phyloP scores from a whole-genome alignment of 2,329 filamentous ascomycete genomes.

The Pseudogymnoascus sp. region DNA sequence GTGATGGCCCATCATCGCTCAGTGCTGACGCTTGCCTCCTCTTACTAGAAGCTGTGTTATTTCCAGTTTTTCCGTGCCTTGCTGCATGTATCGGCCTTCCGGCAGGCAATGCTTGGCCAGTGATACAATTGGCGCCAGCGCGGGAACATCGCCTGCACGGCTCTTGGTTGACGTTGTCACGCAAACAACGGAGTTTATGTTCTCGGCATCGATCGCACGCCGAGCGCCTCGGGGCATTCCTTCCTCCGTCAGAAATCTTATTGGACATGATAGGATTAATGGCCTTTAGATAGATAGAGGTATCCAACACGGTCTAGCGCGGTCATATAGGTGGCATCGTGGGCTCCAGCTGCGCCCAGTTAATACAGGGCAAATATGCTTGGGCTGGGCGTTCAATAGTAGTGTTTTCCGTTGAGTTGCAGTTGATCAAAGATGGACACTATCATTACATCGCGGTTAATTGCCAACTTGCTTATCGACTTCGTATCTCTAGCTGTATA shows the following conservation, averaged over 20 bases:
- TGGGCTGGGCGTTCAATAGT: not conserved
- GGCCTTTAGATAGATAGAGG: not conserved
- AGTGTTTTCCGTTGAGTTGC: not conserved
- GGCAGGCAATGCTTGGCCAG: not conserved
- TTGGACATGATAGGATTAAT: not conserved
- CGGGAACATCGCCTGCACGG: not conserved
- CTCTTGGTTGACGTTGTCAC: not conserved
- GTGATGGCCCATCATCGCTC: not conserved
- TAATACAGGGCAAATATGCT: not conserved
- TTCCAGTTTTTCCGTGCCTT: not conserved
- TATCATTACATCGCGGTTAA: not conserved
- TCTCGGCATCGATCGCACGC: conserved; percentile 5
- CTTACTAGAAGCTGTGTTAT: not conserved
- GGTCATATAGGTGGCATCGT: not conserved
- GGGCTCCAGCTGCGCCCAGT: not conserved
- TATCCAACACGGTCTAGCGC: not conserved
- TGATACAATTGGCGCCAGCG: not conserved
- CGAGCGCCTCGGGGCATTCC: not conserved
- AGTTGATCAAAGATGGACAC: not conserved
- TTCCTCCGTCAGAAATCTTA: not conserved
- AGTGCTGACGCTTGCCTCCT: not conserved
- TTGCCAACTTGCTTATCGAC: not conserved
- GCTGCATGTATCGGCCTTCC: not conserved
- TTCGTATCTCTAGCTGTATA: not conserved
- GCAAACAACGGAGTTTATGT: not conserved